Base-by-base conservation (phyloP, 2,329 filamentous ascomycete genomes). In the Chaetomium sp. region DNA sequence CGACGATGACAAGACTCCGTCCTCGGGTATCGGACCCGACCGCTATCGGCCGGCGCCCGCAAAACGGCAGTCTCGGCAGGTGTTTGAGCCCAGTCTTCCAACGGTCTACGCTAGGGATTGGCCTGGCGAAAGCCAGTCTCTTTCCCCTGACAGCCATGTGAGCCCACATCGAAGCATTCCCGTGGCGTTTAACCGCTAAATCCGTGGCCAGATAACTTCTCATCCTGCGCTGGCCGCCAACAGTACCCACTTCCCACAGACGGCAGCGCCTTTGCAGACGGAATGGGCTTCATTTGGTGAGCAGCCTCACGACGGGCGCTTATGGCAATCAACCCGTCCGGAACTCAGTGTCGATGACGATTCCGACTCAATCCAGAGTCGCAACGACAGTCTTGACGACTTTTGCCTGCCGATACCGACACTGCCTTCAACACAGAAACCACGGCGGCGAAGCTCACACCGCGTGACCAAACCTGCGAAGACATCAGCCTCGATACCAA, bases 271-370 rank as follows among this genome's bases (percentile, higher is more conserved):
- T 2, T 42, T 53, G 33, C 65, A 57, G 13, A 16, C 58, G 1
- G 68, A 69, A 63, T 70, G 68, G 66, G 45, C 65, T 21, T 27
- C 61, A 1, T 64, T 70, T 45, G 63, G 56, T 23, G 55, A 57
- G 29, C 63, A 62, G 21, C 51, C 61, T 4, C 55, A 59, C 5
- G 57, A 53, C 12, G 50, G 49, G 13, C 53, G 65, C 47, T 62
- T 60, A 42, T 69, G 70, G 70, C 57, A 62, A 9, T 45, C 62
- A 21, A 13, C 63, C 19, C 63, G 60, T 3, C 45, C 27, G 0
- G 62, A 54, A 2, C 49, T 65, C 58, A 66, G 62, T 23, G 35
- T 59, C 42, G 70, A 71, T 19, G 70, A 72, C 29, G 70, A 72
- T 35, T 71, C 69, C 19, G 70, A 71, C 38, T 70, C 67, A 10